Evolutionary conservation across 257 asterid genomes (phyloP).

Genomic region (Salvia miltiorrhiza): DNA sequence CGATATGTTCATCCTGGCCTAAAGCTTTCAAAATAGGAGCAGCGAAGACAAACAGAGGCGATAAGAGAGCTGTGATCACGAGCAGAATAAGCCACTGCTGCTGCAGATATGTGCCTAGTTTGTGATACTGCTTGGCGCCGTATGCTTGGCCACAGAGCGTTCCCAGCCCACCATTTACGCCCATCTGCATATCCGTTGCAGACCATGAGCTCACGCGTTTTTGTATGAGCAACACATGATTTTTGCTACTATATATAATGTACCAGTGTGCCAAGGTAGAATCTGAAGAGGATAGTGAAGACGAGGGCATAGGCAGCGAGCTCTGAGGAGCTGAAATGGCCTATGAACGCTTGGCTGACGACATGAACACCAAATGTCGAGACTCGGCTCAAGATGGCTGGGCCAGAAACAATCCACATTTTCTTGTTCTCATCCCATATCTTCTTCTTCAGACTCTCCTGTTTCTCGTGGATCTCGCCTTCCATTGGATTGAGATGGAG

Average conservation of each 20-base stretch:
- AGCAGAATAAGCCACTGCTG: slow-evolving; percentile 52
- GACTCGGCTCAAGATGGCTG: slow-evolving; percentile 44
- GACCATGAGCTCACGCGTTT: no score
- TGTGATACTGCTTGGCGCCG: slow-evolving; percentile 59
- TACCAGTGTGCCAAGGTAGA: slow-evolving; percentile 50
- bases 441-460: slow-evolving; percentile 14
- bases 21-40: slow-evolving; percentile 45
- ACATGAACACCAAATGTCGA: slow-evolving; percentile 38
- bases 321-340: slow-evolving; percentile 55
- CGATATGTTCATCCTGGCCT: slow-evolving; percentile 53
- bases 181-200: slow-evolving; percentile 34
- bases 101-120: slow-evolving; percentile 73
- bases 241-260: no score
- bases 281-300: slow-evolving; percentile 39
- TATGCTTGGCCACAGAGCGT: slow-evolving; percentile 71
- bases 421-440: slow-evolving; percentile 50
- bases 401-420: slow-evolving; percentile 58
- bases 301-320: slow-evolving; percentile 63
- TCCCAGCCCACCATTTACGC: slow-evolving; percentile 63
- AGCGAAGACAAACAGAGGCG: slow-evolving; percentile 42
- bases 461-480: slow-evolving; percentile 6
- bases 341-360: slow-evolving; percentile 60
- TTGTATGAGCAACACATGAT: no score
- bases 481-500: slow-evolving; percentile 23
- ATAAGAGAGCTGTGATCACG: background rate